phyloP scores from a whole-genome alignment of 257 asterid species.

The Petunia secreta region DNA sequence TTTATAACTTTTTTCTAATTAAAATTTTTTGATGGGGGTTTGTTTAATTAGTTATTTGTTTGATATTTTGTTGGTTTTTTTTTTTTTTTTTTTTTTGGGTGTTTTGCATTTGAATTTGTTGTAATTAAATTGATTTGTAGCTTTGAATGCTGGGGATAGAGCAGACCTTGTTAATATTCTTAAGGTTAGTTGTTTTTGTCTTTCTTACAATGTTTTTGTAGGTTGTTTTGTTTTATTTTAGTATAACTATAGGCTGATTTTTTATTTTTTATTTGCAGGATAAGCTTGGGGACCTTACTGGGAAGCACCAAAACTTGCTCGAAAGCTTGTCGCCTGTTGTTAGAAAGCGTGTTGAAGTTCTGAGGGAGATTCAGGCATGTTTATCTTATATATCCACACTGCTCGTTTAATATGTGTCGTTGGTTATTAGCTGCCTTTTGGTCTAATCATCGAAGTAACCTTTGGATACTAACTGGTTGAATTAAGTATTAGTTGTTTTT shows the following conservation, averaged over 20 bases:
- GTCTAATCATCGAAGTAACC: background rate
- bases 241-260: background rate
- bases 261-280: conserved; percentile 39
- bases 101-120: background rate
- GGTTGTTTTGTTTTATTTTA: background rate
- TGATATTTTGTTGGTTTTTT: background rate
- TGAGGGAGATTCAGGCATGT: conserved; percentile 59
- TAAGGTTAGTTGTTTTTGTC: conserved; percentile 46
- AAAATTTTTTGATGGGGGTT: background rate
- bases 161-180: conserved; percentile 73
- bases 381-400: background rate
- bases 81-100: conserved; percentile 18
- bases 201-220: background rate
- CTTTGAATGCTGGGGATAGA: conserved; percentile 61
- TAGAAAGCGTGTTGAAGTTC: conserved; percentile 60
- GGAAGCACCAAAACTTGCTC: conserved; percentile 58
- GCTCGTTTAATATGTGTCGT: background rate
- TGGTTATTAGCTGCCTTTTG: background rate
- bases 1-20: too few species aligned
- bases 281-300: conserved; percentile 64
- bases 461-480: background rate
- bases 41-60: background rate
- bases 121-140: conserved; percentile 42
- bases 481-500: background rate
- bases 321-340: conserved; percentile 53